Percentiles rank a stretch among this genome's conserved stretches.
These are phyloP conservation scores for Kuraishia piskuri DNA, from an alignment of 805 yeast species.

Conservation along the genomic window DNA sequence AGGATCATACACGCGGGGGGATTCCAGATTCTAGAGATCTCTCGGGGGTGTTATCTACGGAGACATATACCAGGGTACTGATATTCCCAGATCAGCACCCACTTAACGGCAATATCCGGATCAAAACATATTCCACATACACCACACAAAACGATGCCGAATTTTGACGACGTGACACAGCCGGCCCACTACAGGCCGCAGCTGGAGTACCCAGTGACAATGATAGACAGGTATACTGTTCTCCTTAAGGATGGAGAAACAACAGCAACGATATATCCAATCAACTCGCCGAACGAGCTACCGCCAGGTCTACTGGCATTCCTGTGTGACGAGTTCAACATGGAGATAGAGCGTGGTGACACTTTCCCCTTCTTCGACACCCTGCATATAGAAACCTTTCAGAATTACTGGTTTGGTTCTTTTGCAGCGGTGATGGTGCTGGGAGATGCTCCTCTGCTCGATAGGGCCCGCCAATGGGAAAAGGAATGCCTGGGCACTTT, in stretches of 20 bases:
- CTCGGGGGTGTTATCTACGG: no score
- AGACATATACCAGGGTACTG: no score
- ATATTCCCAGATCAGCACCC: background rate
- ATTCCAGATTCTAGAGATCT: no score
- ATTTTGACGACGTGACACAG: conserved; percentile 40
- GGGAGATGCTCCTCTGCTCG: conserved; percentile 56
- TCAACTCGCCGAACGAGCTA: conserved; percentile 53
- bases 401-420: conserved; percentile 79
- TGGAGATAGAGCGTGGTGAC: conserved; percentile 85
- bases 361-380: conserved; percentile 83
- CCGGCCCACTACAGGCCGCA: conserved; percentile 36
- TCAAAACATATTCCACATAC: background rate
- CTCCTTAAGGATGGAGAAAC: conserved; percentile 83
- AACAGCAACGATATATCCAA: conserved; percentile 87
- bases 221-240: conserved; percentile 62
- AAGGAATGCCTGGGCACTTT: conserved; percentile 88
- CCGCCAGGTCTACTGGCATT: conserved; percentile 78
- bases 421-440: conserved; percentile 71
- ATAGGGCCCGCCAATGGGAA: conserved; percentile 70
- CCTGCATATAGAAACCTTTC: conserved; percentile 66
- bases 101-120: background rate
- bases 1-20: no score
- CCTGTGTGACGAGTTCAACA: conserved; percentile 84
- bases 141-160: conserved; percentile 29
- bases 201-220: conserved; percentile 23